Evolutionary conservation across 2,329 filamentous ascomycete species (phyloP), one percentile per base, ranked within the genome.

Genomic region (Cladosporium sp.): DNA sequence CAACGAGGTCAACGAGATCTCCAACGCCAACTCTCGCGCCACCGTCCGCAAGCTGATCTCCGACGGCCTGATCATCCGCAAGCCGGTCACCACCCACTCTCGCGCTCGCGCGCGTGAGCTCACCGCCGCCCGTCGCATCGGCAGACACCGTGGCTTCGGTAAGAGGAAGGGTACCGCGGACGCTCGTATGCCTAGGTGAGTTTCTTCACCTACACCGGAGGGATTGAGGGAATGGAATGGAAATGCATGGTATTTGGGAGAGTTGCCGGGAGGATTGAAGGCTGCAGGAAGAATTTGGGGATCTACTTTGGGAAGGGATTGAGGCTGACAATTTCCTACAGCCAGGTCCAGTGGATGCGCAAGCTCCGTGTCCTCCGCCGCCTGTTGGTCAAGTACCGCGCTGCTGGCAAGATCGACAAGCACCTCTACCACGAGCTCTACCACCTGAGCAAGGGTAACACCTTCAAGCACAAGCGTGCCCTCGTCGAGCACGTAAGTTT

Each of bases 91-190:
- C 72, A 95, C 96, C 89, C 93, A 98, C 88, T 97, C 93, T 67
- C 88, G 94, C 78, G 84, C 88, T 69, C 89, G 93, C 71, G 93
- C 93, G 71, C 88, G 94, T 70, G 91, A 93, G 77, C 83, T 98
- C 75, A 95, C 87, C 76, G 88, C 88, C 61, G 88, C 93, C 73
- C 86, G 93, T 78, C 83, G 91, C 72, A 91, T 95, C 72, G 93
- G 93, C 72, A 84, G 93, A 78, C 93, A 98, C 84, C 87, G 93
- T 78, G 93, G 93, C 74, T 95, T 95, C 81, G 93, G 93, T 88
- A 98, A 98, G 90, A 89, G 93, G 78, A 98, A 98, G 92, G 94
- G 93, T 96, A 97, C 94, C 71, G 88, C 88, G 74, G 92, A 98
- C 74, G 92, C 93, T 73, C 89, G 93, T 85, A 98, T 98, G 93